Evolutionary conservation across 1,284 basidiomycete species (phyloP).

Genomic region (Puccinia coronata): DNA sequence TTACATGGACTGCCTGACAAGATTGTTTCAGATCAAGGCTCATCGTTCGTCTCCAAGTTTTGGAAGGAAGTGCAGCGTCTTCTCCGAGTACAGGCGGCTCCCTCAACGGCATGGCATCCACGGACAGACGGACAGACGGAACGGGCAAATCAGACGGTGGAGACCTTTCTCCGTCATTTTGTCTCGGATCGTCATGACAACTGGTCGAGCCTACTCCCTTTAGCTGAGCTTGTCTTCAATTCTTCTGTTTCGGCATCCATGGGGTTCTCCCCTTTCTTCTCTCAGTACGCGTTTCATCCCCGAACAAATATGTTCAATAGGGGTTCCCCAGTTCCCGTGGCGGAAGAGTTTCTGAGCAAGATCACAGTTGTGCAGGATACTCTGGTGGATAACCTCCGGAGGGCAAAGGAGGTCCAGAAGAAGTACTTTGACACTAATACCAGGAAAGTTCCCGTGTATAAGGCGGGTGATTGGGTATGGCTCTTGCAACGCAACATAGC

Average conservation of each 20-base stretch:
- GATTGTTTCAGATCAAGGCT: constrained; percentile 12
- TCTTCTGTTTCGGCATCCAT: constrained; percentile 58
- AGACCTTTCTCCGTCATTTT: constrained; percentile 51
- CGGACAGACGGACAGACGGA: constrained; percentile 36
- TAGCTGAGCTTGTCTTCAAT: constrained; percentile 59
- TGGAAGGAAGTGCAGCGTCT: background rate
- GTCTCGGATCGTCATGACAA: constrained; percentile 50
- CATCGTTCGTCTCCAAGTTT: constrained; percentile 1
- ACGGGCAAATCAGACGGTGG: background rate
- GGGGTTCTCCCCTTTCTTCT: constrained; percentile 60
- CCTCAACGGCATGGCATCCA: constrained; percentile 32
- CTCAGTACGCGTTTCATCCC: background rate
- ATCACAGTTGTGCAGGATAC: background rate
- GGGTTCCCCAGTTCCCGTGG: background rate
- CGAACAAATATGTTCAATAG: background rate
- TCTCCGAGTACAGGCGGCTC: background rate
- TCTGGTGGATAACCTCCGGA: background rate
- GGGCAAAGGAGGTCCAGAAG: background rate
- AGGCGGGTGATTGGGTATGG: background rate
- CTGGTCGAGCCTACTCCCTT: constrained; percentile 54
- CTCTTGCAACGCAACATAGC: background rate
- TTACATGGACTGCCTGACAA: constrained; percentile 17
- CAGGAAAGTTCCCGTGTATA: background rate
- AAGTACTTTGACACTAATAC: background rate
- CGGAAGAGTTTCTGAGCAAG: background rate